phyloP scores from a whole-genome alignment of 192 early-diverging fungal genomes.

The Phycomyces blakesleeanus region DNA sequence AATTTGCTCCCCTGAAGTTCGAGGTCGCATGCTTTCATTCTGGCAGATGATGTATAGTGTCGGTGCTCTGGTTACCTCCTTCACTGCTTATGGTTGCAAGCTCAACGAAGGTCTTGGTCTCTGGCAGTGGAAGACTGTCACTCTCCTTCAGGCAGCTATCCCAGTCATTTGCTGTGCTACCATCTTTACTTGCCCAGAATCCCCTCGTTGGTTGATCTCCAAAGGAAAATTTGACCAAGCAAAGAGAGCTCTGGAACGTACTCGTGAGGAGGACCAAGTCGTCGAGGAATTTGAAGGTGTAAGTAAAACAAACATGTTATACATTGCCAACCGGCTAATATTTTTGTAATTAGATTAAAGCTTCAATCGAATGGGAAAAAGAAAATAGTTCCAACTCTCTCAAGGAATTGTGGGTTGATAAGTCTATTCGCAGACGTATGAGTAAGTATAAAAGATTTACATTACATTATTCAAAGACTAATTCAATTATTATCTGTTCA shows the following conservation, averaged over 20 bases:
- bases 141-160: conserved; percentile 13
- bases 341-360: conserved; percentile 6
- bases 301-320: conserved; percentile 7
- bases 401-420: conserved; percentile 8
- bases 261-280: conserved; percentile 16
- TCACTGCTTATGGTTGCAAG: conserved; percentile 16
- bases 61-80: conserved; percentile 20
- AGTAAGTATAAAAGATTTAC: not conserved
- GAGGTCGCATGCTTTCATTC: conserved; percentile 27
- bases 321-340: not conserved
- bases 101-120: conserved; percentile 1
- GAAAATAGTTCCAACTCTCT: conserved; percentile 12
- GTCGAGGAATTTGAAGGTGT: conserved; percentile 21
- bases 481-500: not conserved
- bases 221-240: conserved; percentile 11
- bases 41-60: conserved; percentile 25
- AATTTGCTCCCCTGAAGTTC: conserved; percentile 19
- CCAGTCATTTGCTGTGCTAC: conserved; percentile 5
- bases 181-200: conserved; percentile 24
- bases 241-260: conserved; percentile 12
- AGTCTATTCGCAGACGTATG: conserved; percentile 17
- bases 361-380: conserved; percentile 20
- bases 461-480: not conserved
- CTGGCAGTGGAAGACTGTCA: conserved; percentile 22
- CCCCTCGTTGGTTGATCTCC: conserved; percentile 19